phyloP scores from a whole-genome alignment of 1,284 basidiomycete species.

The Boletellus dicymbophilus region DNA sequence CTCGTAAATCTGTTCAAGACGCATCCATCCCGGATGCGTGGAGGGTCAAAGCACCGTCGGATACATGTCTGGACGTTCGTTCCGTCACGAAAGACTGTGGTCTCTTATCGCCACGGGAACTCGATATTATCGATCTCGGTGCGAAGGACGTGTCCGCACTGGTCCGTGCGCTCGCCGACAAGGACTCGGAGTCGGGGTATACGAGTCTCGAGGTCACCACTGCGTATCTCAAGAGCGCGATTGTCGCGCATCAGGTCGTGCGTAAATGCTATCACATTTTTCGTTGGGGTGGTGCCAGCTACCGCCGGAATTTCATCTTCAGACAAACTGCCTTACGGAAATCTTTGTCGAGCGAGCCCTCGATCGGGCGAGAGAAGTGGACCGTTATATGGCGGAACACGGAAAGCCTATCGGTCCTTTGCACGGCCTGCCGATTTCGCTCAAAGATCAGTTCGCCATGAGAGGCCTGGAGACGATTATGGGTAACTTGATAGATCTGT shows the following conservation, averaged over 20 bases:
- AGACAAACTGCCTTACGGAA: slow-evolving; percentile 74
- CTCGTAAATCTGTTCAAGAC: slow-evolving; percentile 21
- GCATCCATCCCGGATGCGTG: slow-evolving; percentile 27
- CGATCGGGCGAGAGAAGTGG: slow-evolving; percentile 55
- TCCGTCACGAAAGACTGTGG: slow-evolving; percentile 59
- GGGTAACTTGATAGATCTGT: slow-evolving; percentile 34
- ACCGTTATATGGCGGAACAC: slow-evolving; percentile 45
- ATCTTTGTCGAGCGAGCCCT: slow-evolving; percentile 66
- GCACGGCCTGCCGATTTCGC: slow-evolving; percentile 60
- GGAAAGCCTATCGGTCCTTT: slow-evolving; percentile 45
- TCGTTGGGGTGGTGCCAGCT: background rate
- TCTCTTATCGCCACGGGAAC: slow-evolving; percentile 58
- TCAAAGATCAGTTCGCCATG: slow-evolving; percentile 64
- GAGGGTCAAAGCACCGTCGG: slow-evolving; percentile 37
- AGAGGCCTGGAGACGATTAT: slow-evolving; percentile 56
- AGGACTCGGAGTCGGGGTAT: slow-evolving; percentile 32
- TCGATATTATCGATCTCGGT: slow-evolving; percentile 61
- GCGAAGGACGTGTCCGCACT: slow-evolving; percentile 38
- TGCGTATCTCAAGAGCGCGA: slow-evolving; percentile 79
- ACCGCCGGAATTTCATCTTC: background rate
- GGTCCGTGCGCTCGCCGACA: slow-evolving; percentile 40
- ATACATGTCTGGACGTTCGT: slow-evolving; percentile 52
- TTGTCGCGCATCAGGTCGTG: slow-evolving; percentile 82
- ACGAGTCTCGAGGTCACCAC: slow-evolving; percentile 68
- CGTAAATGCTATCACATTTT: too few species aligned